Conservation (phyloP, 495 filamentous ascomycete genomes). For the Staphylotrichum tortipilum region DNA sequence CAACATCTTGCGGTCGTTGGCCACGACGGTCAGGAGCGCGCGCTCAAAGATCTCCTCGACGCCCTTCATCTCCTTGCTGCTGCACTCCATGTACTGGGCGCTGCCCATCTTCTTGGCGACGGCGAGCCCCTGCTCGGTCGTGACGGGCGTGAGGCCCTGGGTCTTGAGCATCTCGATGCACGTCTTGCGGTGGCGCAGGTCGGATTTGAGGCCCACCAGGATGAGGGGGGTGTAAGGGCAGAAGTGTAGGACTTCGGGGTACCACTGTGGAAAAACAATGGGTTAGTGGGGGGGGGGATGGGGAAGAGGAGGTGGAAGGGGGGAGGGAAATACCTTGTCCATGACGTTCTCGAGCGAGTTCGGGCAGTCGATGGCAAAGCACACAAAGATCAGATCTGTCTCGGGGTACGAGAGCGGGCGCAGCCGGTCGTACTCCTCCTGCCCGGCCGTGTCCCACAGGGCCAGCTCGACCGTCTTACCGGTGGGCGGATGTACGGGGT, state of each 20-base stretch:
- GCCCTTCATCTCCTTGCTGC: constrained; percentile 90
- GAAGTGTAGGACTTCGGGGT: constrained; percentile 97
- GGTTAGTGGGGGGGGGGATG: constrained; percentile 1
- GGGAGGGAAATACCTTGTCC: constrained; percentile 69
- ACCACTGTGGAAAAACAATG: constrained; percentile 59
- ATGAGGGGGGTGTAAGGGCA: constrained; percentile 94
- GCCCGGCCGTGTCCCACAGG: constrained; percentile 96
- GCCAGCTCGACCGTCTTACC: constrained; percentile 94
- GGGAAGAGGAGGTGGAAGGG: background rate
- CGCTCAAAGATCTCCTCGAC: constrained; percentile 91
- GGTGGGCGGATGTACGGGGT: constrained; percentile 73
- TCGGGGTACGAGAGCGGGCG: constrained; percentile 95
- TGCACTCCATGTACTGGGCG: constrained; percentile 94
- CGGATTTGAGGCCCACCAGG: constrained; percentile 91
- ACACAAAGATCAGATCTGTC: constrained; percentile 95
- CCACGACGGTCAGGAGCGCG: constrained; percentile 80
- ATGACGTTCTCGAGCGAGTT: constrained; percentile 97
- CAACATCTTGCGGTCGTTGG: constrained; percentile 49
- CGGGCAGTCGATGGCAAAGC: constrained; percentile 98
- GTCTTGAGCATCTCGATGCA: constrained; percentile 98
- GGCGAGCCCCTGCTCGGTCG: constrained; percentile 73
- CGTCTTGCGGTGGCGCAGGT: constrained; percentile 84
- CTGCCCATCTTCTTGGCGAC: constrained; percentile 91
- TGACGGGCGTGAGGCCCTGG: constrained; percentile 91
- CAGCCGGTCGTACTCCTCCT: constrained; percentile 96